Evolutionary conservation across 805 yeast species (phyloP).

Genomic region (Lachancea dasiensis): DNA sequence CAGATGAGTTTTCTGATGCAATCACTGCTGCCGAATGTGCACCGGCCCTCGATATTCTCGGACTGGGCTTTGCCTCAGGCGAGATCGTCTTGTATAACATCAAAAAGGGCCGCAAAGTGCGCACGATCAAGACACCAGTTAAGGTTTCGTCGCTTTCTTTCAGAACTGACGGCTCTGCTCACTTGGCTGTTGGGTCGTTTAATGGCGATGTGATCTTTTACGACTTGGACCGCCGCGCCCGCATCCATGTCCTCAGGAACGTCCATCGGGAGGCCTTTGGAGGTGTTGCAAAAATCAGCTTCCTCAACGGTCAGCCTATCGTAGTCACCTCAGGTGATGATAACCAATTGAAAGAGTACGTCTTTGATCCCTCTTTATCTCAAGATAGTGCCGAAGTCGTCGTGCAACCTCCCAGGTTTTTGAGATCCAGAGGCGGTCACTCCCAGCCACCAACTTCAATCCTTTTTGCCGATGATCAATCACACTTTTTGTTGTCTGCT

Average conservation of each 20-base stretch:
- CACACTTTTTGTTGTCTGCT: conserved; percentile 82
- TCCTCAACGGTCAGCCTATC: conserved; percentile 88
- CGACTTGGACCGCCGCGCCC: conserved; percentile 63
- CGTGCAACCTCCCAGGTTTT: conserved; percentile 81
- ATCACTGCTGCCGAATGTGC: conserved; percentile 72
- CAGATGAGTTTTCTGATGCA: conserved; percentile 47
- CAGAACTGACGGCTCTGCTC: conserved; percentile 85
- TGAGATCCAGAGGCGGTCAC: conserved; percentile 97
- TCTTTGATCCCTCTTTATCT: conserved; percentile 85
- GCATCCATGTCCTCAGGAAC: conserved; percentile 68
- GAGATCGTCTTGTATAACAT: conserved; percentile 60
- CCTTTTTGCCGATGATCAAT: conserved; percentile 67
- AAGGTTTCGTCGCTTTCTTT: conserved; percentile 62
- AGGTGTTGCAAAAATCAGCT: conserved; percentile 68
- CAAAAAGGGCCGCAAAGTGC: conserved; percentile 52
- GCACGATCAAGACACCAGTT: conserved; percentile 41
- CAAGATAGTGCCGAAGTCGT: conserved; percentile 44
- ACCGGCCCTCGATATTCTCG: conserved; percentile 81
- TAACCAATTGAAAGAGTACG: conserved; percentile 81
- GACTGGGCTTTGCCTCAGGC: conserved; percentile 70
- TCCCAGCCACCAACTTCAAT: conserved; percentile 79
- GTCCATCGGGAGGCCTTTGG: conserved; percentile 72
- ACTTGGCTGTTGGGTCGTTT: conserved; percentile 69
- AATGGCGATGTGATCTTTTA: conserved; percentile 83
- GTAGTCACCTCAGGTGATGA: conserved; percentile 87